These are phyloP conservation scores for Copromyces sp. DNA, from an alignment of 495 filamentous ascomycete species.

Conservation along the genomic window DNA sequence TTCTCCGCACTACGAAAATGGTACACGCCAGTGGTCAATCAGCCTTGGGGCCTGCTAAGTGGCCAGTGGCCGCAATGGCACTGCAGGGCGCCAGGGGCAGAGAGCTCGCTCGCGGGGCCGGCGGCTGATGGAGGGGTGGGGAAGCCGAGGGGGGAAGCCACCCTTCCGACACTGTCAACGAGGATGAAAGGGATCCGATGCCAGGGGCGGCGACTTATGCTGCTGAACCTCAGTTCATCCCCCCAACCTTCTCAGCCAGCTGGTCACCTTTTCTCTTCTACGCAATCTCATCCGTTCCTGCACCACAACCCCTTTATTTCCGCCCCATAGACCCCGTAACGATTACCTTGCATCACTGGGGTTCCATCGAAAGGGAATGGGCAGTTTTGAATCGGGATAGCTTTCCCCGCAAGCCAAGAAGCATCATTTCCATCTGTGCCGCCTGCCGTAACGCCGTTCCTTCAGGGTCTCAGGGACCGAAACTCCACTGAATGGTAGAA, in stretches of 20 bases:
- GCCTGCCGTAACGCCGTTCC: neutral
- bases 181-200: neutral
- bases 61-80: neutral
- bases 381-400: neutral
- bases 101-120: neutral
- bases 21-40: neutral
- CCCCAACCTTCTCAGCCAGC: neutral
- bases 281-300: neutral
- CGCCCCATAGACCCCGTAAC: neutral
- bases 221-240: neutral
- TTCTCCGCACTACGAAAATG: constrained; percentile 13
- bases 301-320: neutral
- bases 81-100: neutral
- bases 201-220: neutral
- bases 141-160: neutral
- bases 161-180: neutral
- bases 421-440: neutral
- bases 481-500: neutral
- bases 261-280: neutral
- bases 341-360: neutral
- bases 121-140: neutral
- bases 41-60: constrained; percentile 6
- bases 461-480: neutral
- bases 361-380: neutral
- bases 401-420: neutral